Evolutionary conservation across 805 yeast species (phyloP), one percentile per base, ranked within the genome.

Genomic region (Phaffomyces antillensis): DNA sequence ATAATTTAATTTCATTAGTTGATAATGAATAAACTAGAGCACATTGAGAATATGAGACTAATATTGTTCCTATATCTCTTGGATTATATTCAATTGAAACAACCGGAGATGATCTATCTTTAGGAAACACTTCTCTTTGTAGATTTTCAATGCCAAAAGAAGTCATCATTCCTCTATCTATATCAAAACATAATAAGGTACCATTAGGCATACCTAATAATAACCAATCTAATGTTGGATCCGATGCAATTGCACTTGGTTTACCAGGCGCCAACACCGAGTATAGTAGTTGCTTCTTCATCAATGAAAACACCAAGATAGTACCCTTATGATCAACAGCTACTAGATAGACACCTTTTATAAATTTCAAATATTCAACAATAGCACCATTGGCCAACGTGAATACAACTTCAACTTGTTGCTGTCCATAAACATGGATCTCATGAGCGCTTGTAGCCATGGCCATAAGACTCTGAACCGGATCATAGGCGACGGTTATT

Each of bases 161-260:
- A 0, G 96, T 76, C 51, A 81, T 62, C 25, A 60, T 55, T 31
- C 90, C 85, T 33, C 95, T 71, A 58, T 89, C 97, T 16, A 91
- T 80, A 61, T 93, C 96, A 58, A 75, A 91, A 9, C 83, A 80
- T 28, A 79, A 63, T 2, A 85, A 64, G 3, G 77, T 62, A 2
- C 99, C 99, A 60, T 81, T 88, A 40, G 77, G 74, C 42, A 87
- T 66, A 4, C 98, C 99, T 18, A 91, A 56, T 38, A 83, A 71
- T 15, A 91, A 65, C 87, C 93, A 93, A 62, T 90, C 97, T 51
- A 93, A 62, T 0, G 95, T 74, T 2, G 97, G 96, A 56, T 93
- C 99, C 1, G 84, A 64, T 47, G 78, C 93, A 13, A 82, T 68
- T 3, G 86, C 73, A 1, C 86, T 72, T n/a, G 90, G 73, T 12